Base-by-base conservation (phyloP, 352 stramenopile species). In the Globisporangium ultimum region DNA sequence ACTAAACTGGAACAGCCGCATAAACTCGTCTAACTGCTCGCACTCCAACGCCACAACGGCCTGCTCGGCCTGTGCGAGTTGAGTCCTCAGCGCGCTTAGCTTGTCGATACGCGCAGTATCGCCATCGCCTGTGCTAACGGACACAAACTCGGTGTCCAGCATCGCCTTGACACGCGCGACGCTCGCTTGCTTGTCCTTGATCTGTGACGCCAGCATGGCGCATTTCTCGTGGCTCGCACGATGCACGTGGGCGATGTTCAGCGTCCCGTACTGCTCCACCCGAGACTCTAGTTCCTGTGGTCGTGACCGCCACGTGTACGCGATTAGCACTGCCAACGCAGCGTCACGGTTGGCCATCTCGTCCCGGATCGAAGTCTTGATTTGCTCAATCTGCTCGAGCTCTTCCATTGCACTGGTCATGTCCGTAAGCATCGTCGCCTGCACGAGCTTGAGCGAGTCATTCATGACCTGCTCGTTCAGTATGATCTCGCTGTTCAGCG, bases 401-500 rank as follows among this genome's bases (percentile, higher is more conserved):
- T 77, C 71, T 20, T 72, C 56, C 8, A 61, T 53, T 1, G 57
- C 66, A 12, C 56, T 52, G 2, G 52, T 12, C 20, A 69, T 61
- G 41, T 74, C 68, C n/a, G 62, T 64, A 2, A 71, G 48, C 18
- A 70, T 55, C 14, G 49, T 66, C 46, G 53, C 34, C 21, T 68
- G 58, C 18, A 78, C 55, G 43, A 66, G 61, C 57, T 24, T 36
- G 14, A 71, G 38, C 63, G 56, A 60, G 45, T 71, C 61, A 40
- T 69, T 64, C 38, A 82, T 51, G 0, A 62, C 68, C 18, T 53
- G 67, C 58, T 84, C 67, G 55, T 84, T 81, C 38, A 78, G 59
- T 49, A 72, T 59, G 42, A 70, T 74, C 53, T 74, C 58, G 22
- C 78, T 58, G 46, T 80, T 79, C 40, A 75, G 58, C 47, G 71